Evolutionary conservation across 257 asterid genomes (phyloP), one percentile per base, ranked within the genome.

Genomic region (Cinchona pubescens): DNA sequence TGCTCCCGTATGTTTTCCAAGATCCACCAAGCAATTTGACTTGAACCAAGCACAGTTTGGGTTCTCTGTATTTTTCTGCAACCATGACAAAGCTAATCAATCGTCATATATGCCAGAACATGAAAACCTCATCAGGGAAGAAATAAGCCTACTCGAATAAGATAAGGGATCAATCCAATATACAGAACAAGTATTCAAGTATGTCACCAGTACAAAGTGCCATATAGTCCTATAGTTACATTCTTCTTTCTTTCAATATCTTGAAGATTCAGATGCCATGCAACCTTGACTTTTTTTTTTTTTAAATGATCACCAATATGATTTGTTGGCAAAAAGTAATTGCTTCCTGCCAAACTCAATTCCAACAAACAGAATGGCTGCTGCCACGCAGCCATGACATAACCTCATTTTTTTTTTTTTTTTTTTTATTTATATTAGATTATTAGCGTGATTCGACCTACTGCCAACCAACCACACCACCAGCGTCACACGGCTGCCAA

Each of bases 21-120:
- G 82, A 95, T 95, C 99, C 99, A 95, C 99, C 97, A 95, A 83
- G 91, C 79, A 78, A 95, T 90, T 82, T 95, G 99, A 48, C 86
- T 91, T 32, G 98, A 83, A 71, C 99, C 99, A 38, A 93, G 96
- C 40, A 88, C 92, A 48, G 97, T 92, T 32, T 91, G 96, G n/a
- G n/a, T 5, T 91, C 90, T 64, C 88, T 86, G 85, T 95, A 92
- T 77, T 89, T 82, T 77, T 95, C 99, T 95, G 96, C 85, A 76
- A 80, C 38, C 46, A 79, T 25, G 71, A 69, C n/a, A 65, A 75
- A 38, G 37, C 5, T 49, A 67, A 69, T 69, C 55, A 72, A 65
- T 19, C 30, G 23, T 5, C 48, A 60, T 48, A 21, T 34, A 34
- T 51, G 46, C 51, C 40, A 34, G 62, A 74, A 27, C 68, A 38